Percentiles rank a stretch among this genome's conserved stretches.
Evolutionary conservation across 352 stramenopile genomes (phyloP).

Genomic region (Phytophthora pini): DNA sequence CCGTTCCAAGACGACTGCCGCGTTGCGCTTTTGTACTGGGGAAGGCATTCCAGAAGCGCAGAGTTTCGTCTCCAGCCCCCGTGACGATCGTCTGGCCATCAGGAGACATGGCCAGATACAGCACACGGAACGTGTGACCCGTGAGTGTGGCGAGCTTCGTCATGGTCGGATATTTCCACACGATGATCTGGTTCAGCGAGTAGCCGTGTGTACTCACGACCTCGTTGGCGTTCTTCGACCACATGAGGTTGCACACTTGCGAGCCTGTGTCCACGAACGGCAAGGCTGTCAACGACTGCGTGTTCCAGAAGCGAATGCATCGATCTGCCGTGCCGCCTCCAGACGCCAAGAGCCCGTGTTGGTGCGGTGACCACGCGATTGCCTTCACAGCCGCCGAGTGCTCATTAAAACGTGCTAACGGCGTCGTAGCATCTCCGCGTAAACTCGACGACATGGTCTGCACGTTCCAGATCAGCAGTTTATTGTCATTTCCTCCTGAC

Average conservation of each 20-base stretch:
- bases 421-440: conserved; percentile 45
- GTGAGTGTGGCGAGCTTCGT: conserved; percentile 97
- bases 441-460: conserved; percentile 50
- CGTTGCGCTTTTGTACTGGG: conserved; percentile 76
- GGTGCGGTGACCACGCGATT: conserved; percentile 97
- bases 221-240: conserved; percentile 97
- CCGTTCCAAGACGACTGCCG: conserved; percentile 54
- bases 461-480: conserved; percentile 97
- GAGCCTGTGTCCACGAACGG: conserved; percentile 96
- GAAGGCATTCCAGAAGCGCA: conserved; percentile 98
- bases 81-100: conserved; percentile 98
- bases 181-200: conserved; percentile 97
- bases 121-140: conserved; percentile 95
- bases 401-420: conserved; percentile 93
- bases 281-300: conserved; percentile 87
- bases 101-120: conserved; percentile 97
- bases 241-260: conserved; percentile 98
- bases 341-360: conserved; percentile 95
- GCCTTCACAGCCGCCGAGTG: conserved; percentile 98
- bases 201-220: conserved; percentile 99
- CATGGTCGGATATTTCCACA: conserved; percentile 98
- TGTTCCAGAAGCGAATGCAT: conserved; percentile 99
- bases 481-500: conserved; percentile 98
- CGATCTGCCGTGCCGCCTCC: conserved; percentile 96
- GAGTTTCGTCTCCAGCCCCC: conserved; percentile 96